Evolutionary conservation across 495 filamentous ascomycete genomes (phyloP).

Genomic region (Aspergillus mulundensis): DNA sequence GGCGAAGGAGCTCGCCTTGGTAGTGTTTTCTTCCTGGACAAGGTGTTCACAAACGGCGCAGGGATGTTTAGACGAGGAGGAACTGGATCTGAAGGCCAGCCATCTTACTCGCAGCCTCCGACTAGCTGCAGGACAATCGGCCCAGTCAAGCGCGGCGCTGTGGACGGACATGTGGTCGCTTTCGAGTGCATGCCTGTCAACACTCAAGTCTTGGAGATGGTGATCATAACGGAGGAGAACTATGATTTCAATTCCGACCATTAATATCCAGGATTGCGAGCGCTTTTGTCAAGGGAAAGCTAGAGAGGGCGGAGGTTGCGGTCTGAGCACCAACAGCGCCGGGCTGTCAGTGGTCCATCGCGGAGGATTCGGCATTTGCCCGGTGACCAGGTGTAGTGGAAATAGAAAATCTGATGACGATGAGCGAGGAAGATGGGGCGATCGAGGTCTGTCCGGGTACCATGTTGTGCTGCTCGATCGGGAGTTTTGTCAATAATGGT

Average conservation of each 20-base stretch:
- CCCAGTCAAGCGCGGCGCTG: slow-evolving; percentile 15
- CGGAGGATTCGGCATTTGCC: slow-evolving; percentile 1
- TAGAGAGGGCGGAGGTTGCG: background rate
- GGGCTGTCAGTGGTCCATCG: background rate
- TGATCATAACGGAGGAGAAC: background rate
- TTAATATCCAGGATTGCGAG: slow-evolving; percentile 4
- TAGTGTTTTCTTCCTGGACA: background rate
- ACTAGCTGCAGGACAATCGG: slow-evolving; percentile 11
- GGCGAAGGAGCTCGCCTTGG: background rate
- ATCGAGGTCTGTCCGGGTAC: background rate
- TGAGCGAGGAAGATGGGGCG: background rate
- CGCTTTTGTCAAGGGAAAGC: background rate
- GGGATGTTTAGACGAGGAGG: slow-evolving; percentile 1
- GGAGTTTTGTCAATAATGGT: background rate
- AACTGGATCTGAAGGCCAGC: slow-evolving; percentile 9
- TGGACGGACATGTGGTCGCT: slow-evolving; percentile 27
- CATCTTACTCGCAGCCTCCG: slow-evolving; percentile 7
- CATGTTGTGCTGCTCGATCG: background rate
- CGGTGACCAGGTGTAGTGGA: background rate
- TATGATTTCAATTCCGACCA: slow-evolving; percentile 1
- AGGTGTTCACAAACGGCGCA: slow-evolving; percentile 3
- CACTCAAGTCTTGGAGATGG: background rate
- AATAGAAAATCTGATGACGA: background rate
- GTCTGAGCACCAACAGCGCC: slow-evolving; percentile 1
- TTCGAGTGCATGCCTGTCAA: slow-evolving; percentile 16